A percentile compares a stretch with the other conserved stretches of the same genome.
phyloP scores from a whole-genome alignment of 257 asterid genomes.

The Coffea eugenioides region DNA sequence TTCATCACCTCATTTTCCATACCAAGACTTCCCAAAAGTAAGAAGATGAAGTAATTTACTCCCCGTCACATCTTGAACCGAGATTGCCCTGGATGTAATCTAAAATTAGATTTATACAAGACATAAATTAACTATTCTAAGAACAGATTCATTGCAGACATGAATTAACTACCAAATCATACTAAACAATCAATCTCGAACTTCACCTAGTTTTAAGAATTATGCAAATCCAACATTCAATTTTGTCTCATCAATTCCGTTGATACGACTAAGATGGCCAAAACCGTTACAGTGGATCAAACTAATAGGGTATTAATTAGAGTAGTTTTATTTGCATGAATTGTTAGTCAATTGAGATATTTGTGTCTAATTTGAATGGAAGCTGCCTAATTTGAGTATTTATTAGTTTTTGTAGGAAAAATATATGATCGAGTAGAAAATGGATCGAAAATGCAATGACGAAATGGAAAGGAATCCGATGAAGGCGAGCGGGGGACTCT shows the following conservation, averaged over 20 bases:
- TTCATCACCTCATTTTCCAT: slow-evolving; percentile 55
- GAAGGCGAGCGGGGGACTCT: no score
- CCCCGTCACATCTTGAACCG: slow-evolving; percentile 42
- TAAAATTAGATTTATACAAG: background rate
- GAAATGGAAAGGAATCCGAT: no score
- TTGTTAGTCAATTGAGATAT: no score
- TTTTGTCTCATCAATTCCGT: slow-evolving; percentile 34
- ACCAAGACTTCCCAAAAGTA: slow-evolving; percentile 42
- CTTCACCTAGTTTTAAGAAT: slow-evolving; percentile 46
- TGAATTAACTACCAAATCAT: background rate
- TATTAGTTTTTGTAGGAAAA: no score
- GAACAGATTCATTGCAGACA: background rate
- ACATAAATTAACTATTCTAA: no score
- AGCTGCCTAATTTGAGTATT: no score
- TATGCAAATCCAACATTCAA: slow-evolving; percentile 50
- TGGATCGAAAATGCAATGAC: no score
- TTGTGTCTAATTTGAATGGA: no score
- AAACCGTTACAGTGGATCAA: slow-evolving; percentile 59
- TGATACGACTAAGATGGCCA: slow-evolving; percentile 66
- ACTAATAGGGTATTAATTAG: no score
- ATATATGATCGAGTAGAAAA: no score
- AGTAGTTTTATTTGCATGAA: no score
- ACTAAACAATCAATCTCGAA: background rate
- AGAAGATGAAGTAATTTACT: slow-evolving; percentile 47
- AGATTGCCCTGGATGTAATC: slow-evolving; percentile 41